A percentile compares a stretch with the other conserved stretches of the same genome.
Conservation (phyloP, 306 rosid genomes). For the Ceratonia siliqua region DNA sequence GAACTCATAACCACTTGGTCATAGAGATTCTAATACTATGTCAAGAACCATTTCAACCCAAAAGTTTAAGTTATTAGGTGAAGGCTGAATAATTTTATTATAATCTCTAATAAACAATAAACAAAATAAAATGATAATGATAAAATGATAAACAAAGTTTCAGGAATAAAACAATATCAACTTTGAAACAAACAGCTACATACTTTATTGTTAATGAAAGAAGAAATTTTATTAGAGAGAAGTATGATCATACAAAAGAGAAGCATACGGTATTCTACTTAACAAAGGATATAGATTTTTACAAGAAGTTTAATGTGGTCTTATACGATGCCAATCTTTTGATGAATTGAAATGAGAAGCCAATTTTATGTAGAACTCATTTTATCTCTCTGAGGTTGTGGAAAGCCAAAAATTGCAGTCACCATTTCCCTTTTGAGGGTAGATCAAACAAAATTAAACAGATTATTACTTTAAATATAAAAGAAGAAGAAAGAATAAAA, state of each 20-base stretch:
- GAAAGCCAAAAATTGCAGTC: background rate
- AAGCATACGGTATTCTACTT: background rate
- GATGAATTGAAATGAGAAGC: constrained; percentile 2
- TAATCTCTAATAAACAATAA: no score
- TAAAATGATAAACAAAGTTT: constrained; percentile 8
- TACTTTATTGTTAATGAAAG: background rate
- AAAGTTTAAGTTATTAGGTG: no score
- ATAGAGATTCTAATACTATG: no score
- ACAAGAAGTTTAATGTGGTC: background rate
- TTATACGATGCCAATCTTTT: background rate
- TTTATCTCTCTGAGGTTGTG: background rate
- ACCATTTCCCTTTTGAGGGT: constrained; percentile 10
- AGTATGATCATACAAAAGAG: background rate
- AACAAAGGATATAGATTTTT: background rate
- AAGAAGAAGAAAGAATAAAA: background rate
- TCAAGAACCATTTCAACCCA: no score
- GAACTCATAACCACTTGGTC: no score
- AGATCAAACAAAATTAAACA: constrained; percentile 14
- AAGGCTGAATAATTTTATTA: no score
- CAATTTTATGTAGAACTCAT: background rate
- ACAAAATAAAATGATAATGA: constrained; percentile 22
- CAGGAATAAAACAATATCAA: constrained; percentile 1
- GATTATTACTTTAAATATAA: background rate
- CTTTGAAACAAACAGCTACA: background rate
- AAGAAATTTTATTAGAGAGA: background rate